phyloP scores from a whole-genome alignment of 805 yeast species.

The Jamesozyma hellenica region DNA sequence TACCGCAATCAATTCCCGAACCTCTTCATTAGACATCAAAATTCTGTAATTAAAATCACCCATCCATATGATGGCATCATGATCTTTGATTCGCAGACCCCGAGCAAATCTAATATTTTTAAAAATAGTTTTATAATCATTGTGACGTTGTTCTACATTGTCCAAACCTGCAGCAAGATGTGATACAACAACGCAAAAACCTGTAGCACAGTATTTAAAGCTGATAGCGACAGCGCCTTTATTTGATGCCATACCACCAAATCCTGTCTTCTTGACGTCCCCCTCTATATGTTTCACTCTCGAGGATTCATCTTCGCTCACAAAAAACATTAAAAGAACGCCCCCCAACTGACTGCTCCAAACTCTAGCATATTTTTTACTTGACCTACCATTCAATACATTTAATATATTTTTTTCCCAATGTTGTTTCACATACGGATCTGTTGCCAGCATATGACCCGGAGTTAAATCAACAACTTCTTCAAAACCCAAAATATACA shows the following conservation, averaged over 20 bases:
- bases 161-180: conserved; percentile 92
- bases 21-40: conserved; percentile 58
- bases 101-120: conserved; percentile 59
- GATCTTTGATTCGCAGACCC: conserved; percentile 52
- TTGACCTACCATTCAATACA: conserved; percentile 33
- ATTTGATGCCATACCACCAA: conserved; percentile 80
- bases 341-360: conserved; percentile 86
- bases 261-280: conserved; percentile 78
- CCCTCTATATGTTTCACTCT: conserved; percentile 57
- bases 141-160: conserved; percentile 72
- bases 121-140: conserved; percentile 71
- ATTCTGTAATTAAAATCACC: conserved; percentile 93
- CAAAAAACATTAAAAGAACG: conserved; percentile 58
- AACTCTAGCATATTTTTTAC: conserved; percentile 41
- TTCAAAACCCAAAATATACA: conserved; percentile 77
- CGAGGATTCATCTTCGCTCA: conserved; percentile 41
- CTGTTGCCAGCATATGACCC: conserved; percentile 73
- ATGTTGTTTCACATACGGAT: conserved; percentile 44
- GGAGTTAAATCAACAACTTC: conserved; percentile 81
- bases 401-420: conserved; percentile 59
- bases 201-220: conserved; percentile 53
- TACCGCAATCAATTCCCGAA: conserved; percentile 42
- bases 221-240: conserved; percentile 75
- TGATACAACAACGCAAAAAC: conserved; percentile 68
- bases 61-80: conserved; percentile 77